phyloP scores from a whole-genome alignment of 2,329 filamentous ascomycete genomes.

The Aureobasidium sp. region DNA sequence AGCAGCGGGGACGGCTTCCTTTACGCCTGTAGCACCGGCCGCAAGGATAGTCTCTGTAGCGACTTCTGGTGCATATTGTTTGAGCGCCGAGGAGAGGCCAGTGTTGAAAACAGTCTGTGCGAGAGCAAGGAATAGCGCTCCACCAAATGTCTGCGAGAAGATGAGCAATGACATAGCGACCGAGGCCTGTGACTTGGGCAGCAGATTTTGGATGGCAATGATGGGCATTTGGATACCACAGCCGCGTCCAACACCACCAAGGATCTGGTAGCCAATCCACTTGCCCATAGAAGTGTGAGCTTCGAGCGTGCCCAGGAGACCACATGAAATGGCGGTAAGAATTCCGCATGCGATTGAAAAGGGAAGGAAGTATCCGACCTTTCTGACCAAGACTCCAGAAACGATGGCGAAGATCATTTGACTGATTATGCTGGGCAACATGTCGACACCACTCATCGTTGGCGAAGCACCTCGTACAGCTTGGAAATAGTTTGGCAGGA shows the following conservation, averaged over 20 bases:
- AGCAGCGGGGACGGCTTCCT: slow-evolving; percentile 43
- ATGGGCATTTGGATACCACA: slow-evolving; percentile 44
- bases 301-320: slow-evolving; percentile 30
- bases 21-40: slow-evolving; percentile 55
- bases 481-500: slow-evolving; percentile 28
- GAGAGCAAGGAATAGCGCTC: slow-evolving; percentile 27
- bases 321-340: slow-evolving; percentile 22
- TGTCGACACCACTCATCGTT: slow-evolving; percentile 22
- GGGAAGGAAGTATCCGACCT: slow-evolving; percentile 23
- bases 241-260: slow-evolving; percentile 44
- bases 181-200: slow-evolving; percentile 24
- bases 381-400: slow-evolving; percentile 17
- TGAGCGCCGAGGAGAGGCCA: not conserved
- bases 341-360: slow-evolving; percentile 18
- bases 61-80: slow-evolving; percentile 30
- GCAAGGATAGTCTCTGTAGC: slow-evolving; percentile 36
- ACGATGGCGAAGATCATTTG: slow-evolving; percentile 20
- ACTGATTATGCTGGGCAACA: slow-evolving; percentile 18
- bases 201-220: slow-evolving; percentile 37
- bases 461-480: slow-evolving; percentile 23
- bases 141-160: slow-evolving; percentile 28
- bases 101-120: slow-evolving; percentile 27
- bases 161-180: slow-evolving; percentile 27
- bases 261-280: slow-evolving; percentile 50
- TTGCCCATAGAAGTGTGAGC: slow-evolving; percentile 34